A percentile compares a stretch with the other conserved stretches of the same genome.
phyloP scores from a whole-genome alignment of 2,329 filamentous ascomycete species.

The Sclerotinia borealis region DNA sequence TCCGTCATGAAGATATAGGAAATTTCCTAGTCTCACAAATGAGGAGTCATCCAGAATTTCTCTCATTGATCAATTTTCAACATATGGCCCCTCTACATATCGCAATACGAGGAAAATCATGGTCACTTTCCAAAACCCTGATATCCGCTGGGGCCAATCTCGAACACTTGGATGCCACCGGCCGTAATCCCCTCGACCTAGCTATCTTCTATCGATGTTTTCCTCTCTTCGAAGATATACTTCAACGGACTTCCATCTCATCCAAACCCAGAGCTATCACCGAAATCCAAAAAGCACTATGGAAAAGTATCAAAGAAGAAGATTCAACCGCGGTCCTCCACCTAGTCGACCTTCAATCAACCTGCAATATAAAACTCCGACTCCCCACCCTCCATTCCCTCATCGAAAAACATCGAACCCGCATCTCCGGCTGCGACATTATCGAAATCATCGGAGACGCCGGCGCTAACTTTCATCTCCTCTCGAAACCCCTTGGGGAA shows the following conservation, averaged over 20 bases:
- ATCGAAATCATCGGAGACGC: background rate
- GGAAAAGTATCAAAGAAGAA: background rate
- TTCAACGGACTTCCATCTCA: background rate
- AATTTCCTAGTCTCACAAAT: slow-evolving; percentile 1
- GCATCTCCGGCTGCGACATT: background rate
- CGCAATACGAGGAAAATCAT: background rate
- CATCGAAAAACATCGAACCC: background rate
- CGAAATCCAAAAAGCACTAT: background rate
- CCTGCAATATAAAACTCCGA: background rate
- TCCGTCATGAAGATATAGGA: slow-evolving; percentile 1
- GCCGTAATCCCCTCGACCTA: background rate
- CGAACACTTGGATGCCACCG: background rate
- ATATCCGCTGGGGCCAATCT: background rate
- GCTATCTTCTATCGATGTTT: background rate
- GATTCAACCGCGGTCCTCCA: background rate
- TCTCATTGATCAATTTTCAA: background rate
- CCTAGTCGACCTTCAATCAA: background rate
- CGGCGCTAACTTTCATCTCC: background rate
- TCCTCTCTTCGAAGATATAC: background rate
- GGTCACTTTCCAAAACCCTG: background rate
- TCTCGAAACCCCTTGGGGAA: background rate
- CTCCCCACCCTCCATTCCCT: slow-evolving; percentile 4
- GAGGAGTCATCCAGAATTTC: background rate
- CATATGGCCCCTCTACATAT: background rate
- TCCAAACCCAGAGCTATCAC: background rate